Conservation (phyloP, 768 basidiomycete species). For the Crassisporium funariophilum region DNA sequence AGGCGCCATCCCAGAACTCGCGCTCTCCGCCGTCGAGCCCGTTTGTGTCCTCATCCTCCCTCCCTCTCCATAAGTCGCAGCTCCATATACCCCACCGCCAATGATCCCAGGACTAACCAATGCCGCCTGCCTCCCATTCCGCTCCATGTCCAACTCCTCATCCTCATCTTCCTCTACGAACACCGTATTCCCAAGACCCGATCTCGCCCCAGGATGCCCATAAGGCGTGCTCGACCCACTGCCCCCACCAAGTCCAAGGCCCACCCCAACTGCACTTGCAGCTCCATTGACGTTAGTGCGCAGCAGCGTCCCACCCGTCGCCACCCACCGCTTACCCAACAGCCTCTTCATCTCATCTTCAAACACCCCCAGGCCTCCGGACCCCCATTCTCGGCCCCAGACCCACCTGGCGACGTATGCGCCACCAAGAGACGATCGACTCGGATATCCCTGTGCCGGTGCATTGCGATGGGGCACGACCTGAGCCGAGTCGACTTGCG, state of each 20-base stretch:
- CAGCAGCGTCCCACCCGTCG: constrained; percentile 57
- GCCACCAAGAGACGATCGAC: constrained; percentile 69
- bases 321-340: constrained; percentile 74
- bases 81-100: constrained; percentile 19
- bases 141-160: constrained; percentile 62
- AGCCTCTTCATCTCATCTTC: constrained; percentile 80
- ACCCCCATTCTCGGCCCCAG: constrained; percentile 68
- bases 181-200: constrained; percentile 47
- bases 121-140: constrained; percentile 22
- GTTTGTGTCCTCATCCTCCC: constrained; percentile 59
- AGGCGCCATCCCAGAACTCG: constrained; percentile 24
- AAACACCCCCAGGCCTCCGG: constrained; percentile 58
- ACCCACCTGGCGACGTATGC: constrained; percentile 87
- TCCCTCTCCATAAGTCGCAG: constrained; percentile 44
- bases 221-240: constrained; percentile 74
- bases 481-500: constrained; percentile 80
- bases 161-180: constrained; percentile 80
- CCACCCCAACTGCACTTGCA: constrained; percentile 19
- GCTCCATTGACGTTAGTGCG: constrained; percentile 61
- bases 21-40: constrained; percentile 41
- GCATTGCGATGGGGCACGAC: constrained; percentile 72
- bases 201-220: constrained; percentile 52
- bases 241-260: constrained; percentile 30
- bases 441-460: constrained; percentile 68
- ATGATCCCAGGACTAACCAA: constrained; percentile 11